Base-by-base conservation (phyloP, 495 filamentous ascomycete genomes). In the Trichoderma orchidacearum region DNA sequence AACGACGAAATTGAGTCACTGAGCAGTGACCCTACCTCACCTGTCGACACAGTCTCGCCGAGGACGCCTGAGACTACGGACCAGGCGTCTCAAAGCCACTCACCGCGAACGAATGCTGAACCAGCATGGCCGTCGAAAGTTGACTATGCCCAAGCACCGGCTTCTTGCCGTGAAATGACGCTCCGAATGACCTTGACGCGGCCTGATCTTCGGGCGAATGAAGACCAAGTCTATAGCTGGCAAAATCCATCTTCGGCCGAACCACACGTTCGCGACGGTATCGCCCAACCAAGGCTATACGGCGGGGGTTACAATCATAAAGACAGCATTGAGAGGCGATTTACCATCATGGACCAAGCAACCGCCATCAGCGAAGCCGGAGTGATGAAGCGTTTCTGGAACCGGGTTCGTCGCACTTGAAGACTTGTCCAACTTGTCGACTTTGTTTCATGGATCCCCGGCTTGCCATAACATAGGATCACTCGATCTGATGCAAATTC, bases 151-250 rank as follows among this genome's bases (percentile, higher is more conserved):
- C 81, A 83, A 56, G 72, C 72, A 9, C 69, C 76, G 31, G 72
- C 76, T 27, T 78, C 77, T 48, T 84, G 78, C 35, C 82, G 91
- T 17, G 91, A 96, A 68, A 96, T 96, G 92, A 95, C 91, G 13
- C 70, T 96, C 41, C 86, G 88, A 31, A 94, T 96, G 89, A 96
- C 92, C 5, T 78, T 96, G 53, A 96, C 92, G 21, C 78, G 89
- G 51, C 90, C 90, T 0, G 92, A 95, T 64, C 77, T 96, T 54
- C 81, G 88, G 38, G 81, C 80, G 1, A 73, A 81, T 56, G 87
- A 85, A 64, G 80, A 78, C 27, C 75, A 78, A 61, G 71, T 80
- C 31, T 86, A 79, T 59, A 74, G 83, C 13, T 83, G 77, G 73
- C 76, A 75, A 70, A 72, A 55, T 69, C 73, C 45, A 75, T 29